A percentile compares a stretch with the other conserved stretches of the same genome.
Conservation (phyloP, 306 rosid species). For the Cicer pinnatifidum region DNA sequence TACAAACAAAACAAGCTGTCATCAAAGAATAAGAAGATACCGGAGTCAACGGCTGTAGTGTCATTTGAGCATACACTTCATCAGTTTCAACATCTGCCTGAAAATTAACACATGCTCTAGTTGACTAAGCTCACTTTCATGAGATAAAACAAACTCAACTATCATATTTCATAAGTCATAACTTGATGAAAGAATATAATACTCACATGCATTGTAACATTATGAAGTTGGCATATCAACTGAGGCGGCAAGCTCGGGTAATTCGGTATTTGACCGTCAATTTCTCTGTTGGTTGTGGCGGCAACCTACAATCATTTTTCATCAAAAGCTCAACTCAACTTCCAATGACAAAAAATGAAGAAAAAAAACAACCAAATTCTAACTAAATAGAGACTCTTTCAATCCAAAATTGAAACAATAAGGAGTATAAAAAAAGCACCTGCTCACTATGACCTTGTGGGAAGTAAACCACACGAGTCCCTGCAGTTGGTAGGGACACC, state of each 20-base stretch:
- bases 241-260: constrained; percentile 84
- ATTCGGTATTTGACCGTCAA: constrained; percentile 82
- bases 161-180: neutral
- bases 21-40: constrained; percentile 43
- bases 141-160: constrained; percentile 13
- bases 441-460: constrained; percentile 93
- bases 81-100: constrained; percentile 95
- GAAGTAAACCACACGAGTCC: constrained; percentile 81
- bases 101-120: constrained; percentile 48
- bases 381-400: constrained; percentile 16
- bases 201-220: constrained; percentile 86
- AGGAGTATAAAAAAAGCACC: constrained; percentile 44
- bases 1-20: neutral
- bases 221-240: constrained; percentile 85
- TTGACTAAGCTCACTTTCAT: constrained; percentile 11
- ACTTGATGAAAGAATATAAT: constrained; percentile 25
- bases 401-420: constrained; percentile 36
- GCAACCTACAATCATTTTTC: constrained; percentile 60
- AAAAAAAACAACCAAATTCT: neutral
- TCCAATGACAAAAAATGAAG: neutral
- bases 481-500: constrained; percentile 76
- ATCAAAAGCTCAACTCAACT: constrained; percentile 26
- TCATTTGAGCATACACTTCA: constrained; percentile 94
- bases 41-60: constrained; percentile 76
- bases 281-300: constrained; percentile 79